Conservation (phyloP, 176 grass and related monocot genomes). For the Raddia guianensis region DNA sequence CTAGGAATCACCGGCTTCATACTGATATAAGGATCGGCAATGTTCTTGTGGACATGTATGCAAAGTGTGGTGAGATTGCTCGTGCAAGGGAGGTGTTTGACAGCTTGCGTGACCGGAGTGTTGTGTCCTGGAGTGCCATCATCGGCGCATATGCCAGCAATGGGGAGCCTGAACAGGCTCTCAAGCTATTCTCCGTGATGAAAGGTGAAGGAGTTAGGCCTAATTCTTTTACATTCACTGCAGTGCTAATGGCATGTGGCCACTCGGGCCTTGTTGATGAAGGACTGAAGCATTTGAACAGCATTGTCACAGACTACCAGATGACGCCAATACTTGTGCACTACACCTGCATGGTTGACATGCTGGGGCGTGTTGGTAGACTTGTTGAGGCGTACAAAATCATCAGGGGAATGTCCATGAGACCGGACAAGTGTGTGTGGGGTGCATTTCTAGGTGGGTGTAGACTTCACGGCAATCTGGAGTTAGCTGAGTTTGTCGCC, state of each 20-base stretch:
- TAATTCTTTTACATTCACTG: conserved; percentile 75
- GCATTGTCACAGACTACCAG: conserved; percentile 52
- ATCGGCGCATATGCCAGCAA: conserved; percentile 70
- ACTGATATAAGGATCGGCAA: conserved; percentile 63
- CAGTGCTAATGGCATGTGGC: conserved; percentile 66
- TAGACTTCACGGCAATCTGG: conserved; percentile 58
- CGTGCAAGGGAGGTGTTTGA: conserved; percentile 64
- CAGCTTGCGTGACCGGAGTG: conserved; percentile 27
- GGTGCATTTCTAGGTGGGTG: conserved; percentile 67
- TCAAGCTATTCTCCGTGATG: conserved; percentile 67
- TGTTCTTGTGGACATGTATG: conserved; percentile 74
- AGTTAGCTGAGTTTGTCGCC: conserved; percentile 56
- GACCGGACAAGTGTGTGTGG: conserved; percentile 67
- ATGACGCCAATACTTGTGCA: conserved; percentile 62
- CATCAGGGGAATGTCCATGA: conserved; percentile 61
- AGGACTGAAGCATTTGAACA: conserved; percentile 70
- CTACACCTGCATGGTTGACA: conserved; percentile 73
- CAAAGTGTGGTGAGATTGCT: conserved; percentile 62
- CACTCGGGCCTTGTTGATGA: conserved; percentile 71
- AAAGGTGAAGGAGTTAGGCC: conserved; percentile 52
- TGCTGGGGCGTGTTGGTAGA: conserved; percentile 70
- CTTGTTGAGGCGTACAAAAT: conserved; percentile 68
- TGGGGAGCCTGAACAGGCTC: conserved; percentile 61
- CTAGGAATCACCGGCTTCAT: conserved; percentile 54
- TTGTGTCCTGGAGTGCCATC: conserved; percentile 83